Evolutionary conservation across 1,139 yeast species (phyloP).

Genomic region (Debaryomycetaceae sp.): DNA sequence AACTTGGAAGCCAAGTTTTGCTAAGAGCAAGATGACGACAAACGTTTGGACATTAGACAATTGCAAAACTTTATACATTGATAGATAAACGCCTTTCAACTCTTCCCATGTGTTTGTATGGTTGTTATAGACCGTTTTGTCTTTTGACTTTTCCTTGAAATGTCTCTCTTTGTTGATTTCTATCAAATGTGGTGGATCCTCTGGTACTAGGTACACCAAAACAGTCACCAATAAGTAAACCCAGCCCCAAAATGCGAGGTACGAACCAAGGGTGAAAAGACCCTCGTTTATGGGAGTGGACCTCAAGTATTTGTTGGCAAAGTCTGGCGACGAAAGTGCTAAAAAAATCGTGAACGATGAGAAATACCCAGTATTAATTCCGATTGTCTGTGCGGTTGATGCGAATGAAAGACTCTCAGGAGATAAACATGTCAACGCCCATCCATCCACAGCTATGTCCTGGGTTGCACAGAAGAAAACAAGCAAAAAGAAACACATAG

Average conservation of each 20-base stretch:
- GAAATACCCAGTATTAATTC: slow-evolving; percentile 90
- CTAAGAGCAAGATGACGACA: slow-evolving; percentile 68
- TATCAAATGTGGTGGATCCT: slow-evolving; percentile 56
- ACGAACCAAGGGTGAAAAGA: slow-evolving; percentile 67
- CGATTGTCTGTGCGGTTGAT: slow-evolving; percentile 95
- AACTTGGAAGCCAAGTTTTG: slow-evolving; percentile 92
- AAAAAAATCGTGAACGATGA: slow-evolving; percentile 85
- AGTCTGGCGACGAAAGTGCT: slow-evolving; percentile 88
- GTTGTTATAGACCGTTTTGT: slow-evolving; percentile 23
- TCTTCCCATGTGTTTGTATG: slow-evolving; percentile 22
- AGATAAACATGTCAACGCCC: slow-evolving; percentile 90
- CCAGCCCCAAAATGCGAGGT: slow-evolving; percentile 76
- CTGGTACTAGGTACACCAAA: slow-evolving; percentile 58
- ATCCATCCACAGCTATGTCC: slow-evolving; percentile 98
- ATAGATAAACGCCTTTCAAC: slow-evolving; percentile 54
- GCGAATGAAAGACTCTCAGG: slow-evolving; percentile 85
- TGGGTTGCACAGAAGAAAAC: slow-evolving; percentile 95
- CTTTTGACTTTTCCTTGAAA: slow-evolving; percentile 29
- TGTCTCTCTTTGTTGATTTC: slow-evolving; percentile 37
- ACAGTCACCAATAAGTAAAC: slow-evolving; percentile 67
- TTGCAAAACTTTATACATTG: slow-evolving; percentile 75
- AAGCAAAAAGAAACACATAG: slow-evolving; percentile 64
- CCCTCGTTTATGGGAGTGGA: slow-evolving; percentile 59
- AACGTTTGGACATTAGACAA: slow-evolving; percentile 75
- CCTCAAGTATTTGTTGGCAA: slow-evolving; percentile 82